Evolutionary conservation across 139 green algal species (phyloP).

Genomic region (Chlorella sorokiniana): DNA sequence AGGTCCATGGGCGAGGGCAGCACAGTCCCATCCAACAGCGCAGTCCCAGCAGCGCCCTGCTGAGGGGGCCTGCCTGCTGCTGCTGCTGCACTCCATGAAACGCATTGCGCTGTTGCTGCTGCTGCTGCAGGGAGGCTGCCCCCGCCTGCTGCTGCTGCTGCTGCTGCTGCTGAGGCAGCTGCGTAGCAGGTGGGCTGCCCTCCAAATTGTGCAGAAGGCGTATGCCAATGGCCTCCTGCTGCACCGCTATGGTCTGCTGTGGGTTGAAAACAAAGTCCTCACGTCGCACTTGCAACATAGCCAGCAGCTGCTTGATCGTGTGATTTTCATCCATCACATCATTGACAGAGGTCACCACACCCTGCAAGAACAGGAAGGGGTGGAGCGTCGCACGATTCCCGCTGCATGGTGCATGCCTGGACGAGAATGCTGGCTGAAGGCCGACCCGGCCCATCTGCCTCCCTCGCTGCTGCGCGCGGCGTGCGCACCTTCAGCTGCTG

Average conservation of each 20-base stretch:
- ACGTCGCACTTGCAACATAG: constrained; percentile 6
- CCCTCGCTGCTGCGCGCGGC: neutral
- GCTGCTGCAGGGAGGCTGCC: neutral
- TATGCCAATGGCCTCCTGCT: constrained; percentile 16
- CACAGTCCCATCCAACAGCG: neutral
- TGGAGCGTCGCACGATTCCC: neutral
- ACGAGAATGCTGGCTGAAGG: neutral
- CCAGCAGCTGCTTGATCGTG: constrained; percentile 32
- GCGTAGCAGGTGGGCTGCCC: neutral
- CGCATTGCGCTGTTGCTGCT: neutral
- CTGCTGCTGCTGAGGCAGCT: neutral
- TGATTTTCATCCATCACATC: constrained; percentile 27
- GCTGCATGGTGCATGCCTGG: neutral
- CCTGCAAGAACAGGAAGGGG: constrained; percentile 1
- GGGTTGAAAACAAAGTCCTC: constrained; percentile 39
- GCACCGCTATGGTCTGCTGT: neutral
- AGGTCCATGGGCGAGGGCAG: neutral
- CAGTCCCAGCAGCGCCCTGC: too few relatives aligned
- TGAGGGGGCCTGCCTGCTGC: neutral
- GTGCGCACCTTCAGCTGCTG: neutral
- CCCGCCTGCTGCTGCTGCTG: constrained; percentile 5
- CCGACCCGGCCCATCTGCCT: too few relatives aligned
- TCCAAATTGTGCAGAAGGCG: constrained; percentile 27
- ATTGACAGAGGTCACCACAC: constrained; percentile 1
- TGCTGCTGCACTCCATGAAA: neutral